Evolutionary conservation across 768 basidiomycete genomes (phyloP).

Genomic region (Exsudoporus frostii): DNA sequence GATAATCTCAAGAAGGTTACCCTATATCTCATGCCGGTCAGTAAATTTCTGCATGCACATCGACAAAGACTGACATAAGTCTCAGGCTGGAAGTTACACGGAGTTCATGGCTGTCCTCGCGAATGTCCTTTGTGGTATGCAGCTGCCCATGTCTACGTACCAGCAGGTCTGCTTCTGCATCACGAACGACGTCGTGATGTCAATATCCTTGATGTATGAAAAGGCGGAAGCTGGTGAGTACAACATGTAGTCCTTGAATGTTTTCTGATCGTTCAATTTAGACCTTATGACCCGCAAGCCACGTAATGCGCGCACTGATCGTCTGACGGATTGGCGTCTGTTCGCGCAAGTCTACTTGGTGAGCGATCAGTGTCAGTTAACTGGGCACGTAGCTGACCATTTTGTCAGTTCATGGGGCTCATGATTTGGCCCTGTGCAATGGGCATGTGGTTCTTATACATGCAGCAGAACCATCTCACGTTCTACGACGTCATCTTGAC

Average conservation of each 20-base stretch:
- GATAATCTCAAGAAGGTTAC: slow-evolving; percentile 55
- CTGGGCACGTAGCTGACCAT: background rate
- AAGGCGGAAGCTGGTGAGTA: slow-evolving; percentile 45
- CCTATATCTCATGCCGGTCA: slow-evolving; percentile 41
- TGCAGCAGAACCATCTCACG: slow-evolving; percentile 32
- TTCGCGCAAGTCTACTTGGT: slow-evolving; percentile 49
- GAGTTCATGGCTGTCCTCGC: slow-evolving; percentile 56
- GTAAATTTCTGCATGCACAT: background rate
- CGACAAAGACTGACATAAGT: background rate
- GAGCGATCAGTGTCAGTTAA: slow-evolving; percentile 9
- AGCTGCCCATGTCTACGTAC: slow-evolving; percentile 51
- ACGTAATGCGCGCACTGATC: slow-evolving; percentile 45
- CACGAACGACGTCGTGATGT: slow-evolving; percentile 48
- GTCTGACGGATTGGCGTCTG: slow-evolving; percentile 47
- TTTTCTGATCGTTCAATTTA: slow-evolving; percentile 6
- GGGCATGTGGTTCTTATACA: slow-evolving; percentile 41
- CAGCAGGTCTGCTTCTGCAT: slow-evolving; percentile 56
- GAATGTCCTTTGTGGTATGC: slow-evolving; percentile 59
- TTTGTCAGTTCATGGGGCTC: slow-evolving; percentile 38
- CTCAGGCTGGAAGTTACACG: slow-evolving; percentile 49
- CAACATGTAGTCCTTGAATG: background rate
- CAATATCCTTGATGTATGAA: slow-evolving; percentile 49
- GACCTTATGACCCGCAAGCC: slow-evolving; percentile 49
- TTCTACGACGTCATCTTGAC: slow-evolving; percentile 37
- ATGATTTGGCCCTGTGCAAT: slow-evolving; percentile 45